Base-by-base conservation (phyloP, 2,329 filamentous ascomycete species). In the Colletotrichum filicis region DNA sequence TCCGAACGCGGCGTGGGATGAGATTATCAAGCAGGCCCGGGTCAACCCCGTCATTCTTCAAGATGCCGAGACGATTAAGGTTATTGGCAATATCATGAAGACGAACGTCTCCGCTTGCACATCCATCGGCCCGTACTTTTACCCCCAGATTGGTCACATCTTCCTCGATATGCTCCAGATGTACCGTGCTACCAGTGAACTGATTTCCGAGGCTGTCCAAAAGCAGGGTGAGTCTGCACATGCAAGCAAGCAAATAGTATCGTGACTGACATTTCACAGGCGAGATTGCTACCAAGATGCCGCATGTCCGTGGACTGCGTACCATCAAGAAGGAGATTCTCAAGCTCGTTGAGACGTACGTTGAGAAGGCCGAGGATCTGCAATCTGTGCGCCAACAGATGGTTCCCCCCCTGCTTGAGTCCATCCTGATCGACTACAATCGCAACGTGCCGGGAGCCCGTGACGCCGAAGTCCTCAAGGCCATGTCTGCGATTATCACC, bases 81-180 rank as follows among this genome's bases (percentile, higher is more conserved):
- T 99, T 77, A 95, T 99, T 75, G 97, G 97, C 76, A 99, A 99
- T 84, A 98, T 99, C 81, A 99, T 99, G 97, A 99, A 99, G 90
- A 99, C 97, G 1, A 99, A 99, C 79, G 97, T 99, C 5, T 96
- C 97, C n/a, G 97, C 97, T 46, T 99, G 97, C 83, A 94, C 94
- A 46, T 98, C 97, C 0, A 97, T 99, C 71, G 97, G 97, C 42
- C 92, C 94, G 65, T 99, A 98, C 85, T 99, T 99, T 83, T 98
- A 98, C 80, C 96, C 97, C 14, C 97, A 99, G 82, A 98, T 99
- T 78, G 97, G 96, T 53, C 93, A 95, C 70, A 98, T 99, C 77
- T 99, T 98, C 83, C 92, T 97, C 77, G 97, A 99, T 81, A 98
- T 99, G 96, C 87, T 99, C 70, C 96, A 97, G 79, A 99, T 99